Percentiles rank a stretch among this genome's conserved stretches.
Evolutionary conservation across 2,329 filamentous ascomycete species (phyloP).

Genomic region (Xylaria sp.): DNA sequence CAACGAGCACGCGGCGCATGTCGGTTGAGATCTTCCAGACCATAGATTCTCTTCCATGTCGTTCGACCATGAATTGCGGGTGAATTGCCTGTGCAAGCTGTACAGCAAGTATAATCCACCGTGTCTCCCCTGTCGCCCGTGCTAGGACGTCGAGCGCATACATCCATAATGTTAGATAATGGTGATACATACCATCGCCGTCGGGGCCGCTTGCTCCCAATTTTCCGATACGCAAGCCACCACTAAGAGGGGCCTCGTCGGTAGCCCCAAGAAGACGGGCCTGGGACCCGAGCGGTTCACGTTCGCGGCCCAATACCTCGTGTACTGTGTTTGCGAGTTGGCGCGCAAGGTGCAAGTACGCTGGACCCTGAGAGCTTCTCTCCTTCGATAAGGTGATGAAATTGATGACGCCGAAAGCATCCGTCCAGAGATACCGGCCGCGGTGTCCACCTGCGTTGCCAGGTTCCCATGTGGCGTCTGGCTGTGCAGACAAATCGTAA

Average conservation of each 20-base stretch:
- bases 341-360: slow-evolving; percentile 25
- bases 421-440: slow-evolving; percentile 26
- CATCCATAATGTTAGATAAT: slow-evolving; percentile 29
- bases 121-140: slow-evolving; percentile 16
- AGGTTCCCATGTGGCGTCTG: slow-evolving; percentile 19
- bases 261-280: slow-evolving; percentile 13
- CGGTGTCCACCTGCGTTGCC: slow-evolving; percentile 23
- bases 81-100: slow-evolving; percentile 22
- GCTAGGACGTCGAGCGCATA: slow-evolving; percentile 23
- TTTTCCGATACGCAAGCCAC: slow-evolving; percentile 27
- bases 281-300: neutral
- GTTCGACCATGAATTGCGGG: slow-evolving; percentile 18
- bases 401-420: slow-evolving; percentile 26
- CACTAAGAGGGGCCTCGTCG: slow-evolving; percentile 13
- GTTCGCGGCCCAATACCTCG: slow-evolving; percentile 24
- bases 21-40: slow-evolving; percentile 27
- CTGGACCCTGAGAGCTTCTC: neutral
- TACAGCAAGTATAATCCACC: slow-evolving; percentile 20
- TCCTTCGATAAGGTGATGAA: slow-evolving; percentile 25
- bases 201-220: slow-evolving; percentile 10
- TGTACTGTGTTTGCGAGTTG: slow-evolving; percentile 24
- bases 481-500: slow-evolving; percentile 16
- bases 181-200: slow-evolving; percentile 28
- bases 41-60: slow-evolving; percentile 22
- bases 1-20: slow-evolving; percentile 18